Evolutionary conservation across 1,284 basidiomycete genomes (phyloP).

Genomic region (Boletus coffeatus): DNA sequence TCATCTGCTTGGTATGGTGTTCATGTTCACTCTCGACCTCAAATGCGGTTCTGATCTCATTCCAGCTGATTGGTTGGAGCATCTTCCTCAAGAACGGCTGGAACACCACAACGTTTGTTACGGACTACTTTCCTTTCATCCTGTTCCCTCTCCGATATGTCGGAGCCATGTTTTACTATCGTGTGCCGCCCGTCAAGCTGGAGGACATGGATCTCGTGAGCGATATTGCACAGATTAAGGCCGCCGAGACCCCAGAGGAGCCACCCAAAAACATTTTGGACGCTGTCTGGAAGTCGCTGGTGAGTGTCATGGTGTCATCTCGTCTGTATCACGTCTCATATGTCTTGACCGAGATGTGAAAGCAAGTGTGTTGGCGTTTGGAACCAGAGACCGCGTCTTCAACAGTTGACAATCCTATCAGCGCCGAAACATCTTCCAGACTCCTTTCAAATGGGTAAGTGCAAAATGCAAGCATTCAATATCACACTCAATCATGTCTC

Average conservation of each 20-base stretch:
- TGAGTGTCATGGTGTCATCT: constrained; percentile 33
- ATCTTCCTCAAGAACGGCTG: constrained; percentile 72
- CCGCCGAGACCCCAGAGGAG: constrained; percentile 63
- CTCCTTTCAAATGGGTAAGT: too few relatives aligned
- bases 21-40: not conserved
- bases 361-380: not conserved
- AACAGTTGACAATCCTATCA: too few relatives aligned
- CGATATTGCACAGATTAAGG: constrained; percentile 68
- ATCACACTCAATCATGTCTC: too few relatives aligned
- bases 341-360: constrained; percentile 22
- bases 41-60: not conserved
- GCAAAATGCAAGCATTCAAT: too few relatives aligned
- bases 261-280: constrained; percentile 64
- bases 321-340: constrained; percentile 1
- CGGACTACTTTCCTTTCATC: constrained; percentile 74
- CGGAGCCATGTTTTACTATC: constrained; percentile 49
- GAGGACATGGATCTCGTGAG: constrained; percentile 77
- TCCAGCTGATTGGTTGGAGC: constrained; percentile 65
- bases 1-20: constrained; percentile 64
- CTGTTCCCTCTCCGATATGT: constrained; percentile 74
- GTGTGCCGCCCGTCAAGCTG: constrained; percentile 41
- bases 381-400: too few relatives aligned
- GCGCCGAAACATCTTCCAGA: too few relatives aligned
- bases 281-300: constrained; percentile 69
- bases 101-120: constrained; percentile 60